phyloP scores from a whole-genome alignment of 495 filamentous ascomycete genomes.

The Stereocaulon alpinum region DNA sequence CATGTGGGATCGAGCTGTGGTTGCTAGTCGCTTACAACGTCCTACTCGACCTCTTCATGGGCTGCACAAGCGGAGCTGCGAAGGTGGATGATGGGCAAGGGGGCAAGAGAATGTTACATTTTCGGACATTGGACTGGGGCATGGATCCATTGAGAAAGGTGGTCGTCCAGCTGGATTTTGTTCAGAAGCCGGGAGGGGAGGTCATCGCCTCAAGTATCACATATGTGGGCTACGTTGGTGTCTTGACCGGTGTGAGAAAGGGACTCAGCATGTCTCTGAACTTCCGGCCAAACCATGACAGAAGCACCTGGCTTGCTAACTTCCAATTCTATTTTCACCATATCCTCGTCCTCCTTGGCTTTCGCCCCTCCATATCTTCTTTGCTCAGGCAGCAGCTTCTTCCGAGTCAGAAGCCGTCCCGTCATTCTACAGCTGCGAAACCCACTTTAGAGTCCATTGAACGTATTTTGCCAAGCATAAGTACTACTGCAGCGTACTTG shows the following conservation, averaged over 20 bases:
- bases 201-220: constrained; percentile 49
- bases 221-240: constrained; percentile 55
- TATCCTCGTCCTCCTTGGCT: constrained; percentile 45
- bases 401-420: constrained; percentile 9
- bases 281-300: constrained; percentile 48
- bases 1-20: constrained; percentile 45
- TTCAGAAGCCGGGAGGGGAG: constrained; percentile 25
- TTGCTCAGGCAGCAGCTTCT: constrained; percentile 39
- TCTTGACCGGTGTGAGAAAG: constrained; percentile 48
- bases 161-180: constrained; percentile 50
- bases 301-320: constrained; percentile 28
- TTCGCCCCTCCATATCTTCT: constrained; percentile 46
- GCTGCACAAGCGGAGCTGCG: constrained; percentile 53
- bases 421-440: not conserved
- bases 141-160: constrained; percentile 50
- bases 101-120: constrained; percentile 44
- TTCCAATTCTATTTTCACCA: constrained; percentile 39
- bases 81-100: constrained; percentile 22
- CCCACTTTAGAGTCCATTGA: constrained; percentile 26
- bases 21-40: constrained; percentile 52
- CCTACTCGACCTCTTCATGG: constrained; percentile 53
- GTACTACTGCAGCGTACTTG: constrained; percentile 48
- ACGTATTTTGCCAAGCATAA: constrained; percentile 26
- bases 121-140: constrained; percentile 57
- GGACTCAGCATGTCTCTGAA: constrained; percentile 54